These are phyloP conservation scores for Aureobasidium sp. DNA, from an alignment of 2,329 filamentous ascomycete genomes.

Conservation along the genomic window DNA sequence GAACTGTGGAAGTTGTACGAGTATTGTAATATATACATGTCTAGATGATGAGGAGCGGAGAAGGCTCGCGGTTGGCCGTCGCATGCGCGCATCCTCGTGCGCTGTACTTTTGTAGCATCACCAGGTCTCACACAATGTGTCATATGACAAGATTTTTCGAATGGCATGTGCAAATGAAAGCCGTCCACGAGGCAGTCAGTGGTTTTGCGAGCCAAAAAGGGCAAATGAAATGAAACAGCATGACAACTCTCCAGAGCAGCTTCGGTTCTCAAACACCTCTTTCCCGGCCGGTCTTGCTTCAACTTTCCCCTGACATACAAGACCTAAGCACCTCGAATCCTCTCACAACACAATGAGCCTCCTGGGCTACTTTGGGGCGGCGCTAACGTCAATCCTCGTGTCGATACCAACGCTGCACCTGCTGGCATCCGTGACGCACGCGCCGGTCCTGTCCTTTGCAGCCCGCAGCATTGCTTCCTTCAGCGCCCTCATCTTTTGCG, in stretches of 20 bases:
- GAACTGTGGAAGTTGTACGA: conserved; percentile 1
- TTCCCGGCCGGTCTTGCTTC: not conserved
- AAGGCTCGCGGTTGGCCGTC: not conserved
- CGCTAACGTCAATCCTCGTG: conserved; percentile 19
- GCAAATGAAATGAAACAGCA: not conserved
- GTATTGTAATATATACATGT: conserved; percentile 12
- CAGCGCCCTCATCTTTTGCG: conserved; percentile 31
- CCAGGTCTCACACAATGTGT: not conserved
- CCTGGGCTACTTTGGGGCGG: conserved; percentile 22
- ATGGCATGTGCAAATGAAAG: not conserved
- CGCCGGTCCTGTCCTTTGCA: conserved; percentile 47
- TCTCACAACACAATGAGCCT: conserved; percentile 15
- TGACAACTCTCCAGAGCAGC: not conserved
- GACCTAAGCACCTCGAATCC: not conserved
- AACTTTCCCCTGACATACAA: not conserved
- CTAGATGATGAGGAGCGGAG: not conserved
- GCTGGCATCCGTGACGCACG: conserved; percentile 27
- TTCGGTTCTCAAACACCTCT: not conserved
- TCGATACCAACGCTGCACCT: conserved; percentile 24
- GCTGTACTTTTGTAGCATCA: not conserved
- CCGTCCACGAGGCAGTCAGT: not conserved
- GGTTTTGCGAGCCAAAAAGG: not conserved
- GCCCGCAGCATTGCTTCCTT: conserved; percentile 51
- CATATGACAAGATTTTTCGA: not conserved
- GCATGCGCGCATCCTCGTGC: not conserved